These are phyloP conservation scores for Atkinsonella hypoxylon DNA, from an alignment of 2,329 filamentous ascomycete species.

Conservation along the genomic window DNA sequence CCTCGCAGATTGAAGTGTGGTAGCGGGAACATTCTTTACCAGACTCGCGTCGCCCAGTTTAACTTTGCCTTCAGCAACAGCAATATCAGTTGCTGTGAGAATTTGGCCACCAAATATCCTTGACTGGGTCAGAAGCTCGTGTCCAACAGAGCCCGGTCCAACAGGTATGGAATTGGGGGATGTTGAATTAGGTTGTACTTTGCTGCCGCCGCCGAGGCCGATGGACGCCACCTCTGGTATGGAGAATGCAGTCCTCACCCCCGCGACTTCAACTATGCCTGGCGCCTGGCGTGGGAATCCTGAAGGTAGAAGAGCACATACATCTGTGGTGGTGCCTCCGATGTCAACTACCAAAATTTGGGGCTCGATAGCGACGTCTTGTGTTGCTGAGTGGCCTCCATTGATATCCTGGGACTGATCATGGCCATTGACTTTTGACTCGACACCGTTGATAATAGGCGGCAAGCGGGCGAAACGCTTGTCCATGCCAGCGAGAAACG, in stretches of 20 bases:
- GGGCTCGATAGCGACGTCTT: conserved; percentile 11
- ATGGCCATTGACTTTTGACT: conserved; percentile 2
- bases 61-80: conserved; percentile 24
- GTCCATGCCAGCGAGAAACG: conserved; percentile 38
- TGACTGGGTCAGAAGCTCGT: conserved; percentile 34
- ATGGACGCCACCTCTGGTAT: conserved; percentile 45
- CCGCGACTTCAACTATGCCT: conserved; percentile 44
- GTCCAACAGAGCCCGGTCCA: conserved; percentile 45
- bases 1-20: conserved; percentile 12
- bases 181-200: conserved; percentile 15
- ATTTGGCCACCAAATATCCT: conserved; percentile 40
- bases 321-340: conserved; percentile 50
- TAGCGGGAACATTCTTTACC: conserved; percentile 14
- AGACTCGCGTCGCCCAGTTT: conserved; percentile 19
- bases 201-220: conserved; percentile 42
- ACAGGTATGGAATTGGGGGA: conserved; percentile 26
- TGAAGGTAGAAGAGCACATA: conserved; percentile 43
- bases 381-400: background rate
- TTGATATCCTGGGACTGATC: background rate
- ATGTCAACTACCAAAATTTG: conserved; percentile 42
- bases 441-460: background rate
- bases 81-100: conserved; percentile 41
- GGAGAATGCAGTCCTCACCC: conserved; percentile 46
- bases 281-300: conserved; percentile 49
- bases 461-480: conserved; percentile 8